A percentile compares a stretch with the other conserved stretches of the same genome.
Evolutionary conservation across 2,329 filamentous ascomycete species (phyloP).

Genomic region (Ceratocystis eucalypticola): DNA sequence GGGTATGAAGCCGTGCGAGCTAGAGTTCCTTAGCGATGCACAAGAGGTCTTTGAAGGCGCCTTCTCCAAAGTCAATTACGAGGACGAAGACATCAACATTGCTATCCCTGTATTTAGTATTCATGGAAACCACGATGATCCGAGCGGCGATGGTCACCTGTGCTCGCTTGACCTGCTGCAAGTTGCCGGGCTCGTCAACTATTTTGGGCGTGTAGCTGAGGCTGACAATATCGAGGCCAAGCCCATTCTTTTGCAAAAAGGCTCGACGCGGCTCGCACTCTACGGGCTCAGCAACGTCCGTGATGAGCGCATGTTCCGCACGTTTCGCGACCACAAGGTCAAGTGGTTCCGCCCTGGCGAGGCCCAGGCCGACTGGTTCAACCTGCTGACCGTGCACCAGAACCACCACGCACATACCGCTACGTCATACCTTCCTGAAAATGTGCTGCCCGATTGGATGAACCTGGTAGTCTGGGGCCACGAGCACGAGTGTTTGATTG

Average conservation of each 20-base stretch:
- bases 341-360: constrained; percentile 59
- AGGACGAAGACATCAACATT: constrained; percentile 92
- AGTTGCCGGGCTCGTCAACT: constrained; percentile 83
- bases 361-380: constrained; percentile 68
- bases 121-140: constrained; percentile 96
- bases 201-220: constrained; percentile 84
- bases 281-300: constrained; percentile 94
- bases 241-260: constrained; percentile 86
- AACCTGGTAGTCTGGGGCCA: constrained; percentile 94
- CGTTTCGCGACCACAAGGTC: constrained; percentile 83
- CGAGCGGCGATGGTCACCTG: constrained; percentile 85
- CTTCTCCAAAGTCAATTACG: constrained; percentile 93
- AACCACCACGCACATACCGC: constrained; percentile 88
- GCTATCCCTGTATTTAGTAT: constrained; percentile 97
- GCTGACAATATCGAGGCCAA: constrained; percentile 89
- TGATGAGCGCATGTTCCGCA: constrained; percentile 87
- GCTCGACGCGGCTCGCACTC: constrained; percentile 77
- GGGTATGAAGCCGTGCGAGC: constrained; percentile 86
- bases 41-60: constrained; percentile 80
- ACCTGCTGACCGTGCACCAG: constrained; percentile 86
- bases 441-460: constrained; percentile 79
- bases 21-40: constrained; percentile 88
- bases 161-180: constrained; percentile 86
- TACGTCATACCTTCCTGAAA: constrained; percentile 88
- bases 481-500: constrained; percentile 89